phyloP scores from a whole-genome alignment of 257 asterid species.

The Scutellaria barbata region DNA sequence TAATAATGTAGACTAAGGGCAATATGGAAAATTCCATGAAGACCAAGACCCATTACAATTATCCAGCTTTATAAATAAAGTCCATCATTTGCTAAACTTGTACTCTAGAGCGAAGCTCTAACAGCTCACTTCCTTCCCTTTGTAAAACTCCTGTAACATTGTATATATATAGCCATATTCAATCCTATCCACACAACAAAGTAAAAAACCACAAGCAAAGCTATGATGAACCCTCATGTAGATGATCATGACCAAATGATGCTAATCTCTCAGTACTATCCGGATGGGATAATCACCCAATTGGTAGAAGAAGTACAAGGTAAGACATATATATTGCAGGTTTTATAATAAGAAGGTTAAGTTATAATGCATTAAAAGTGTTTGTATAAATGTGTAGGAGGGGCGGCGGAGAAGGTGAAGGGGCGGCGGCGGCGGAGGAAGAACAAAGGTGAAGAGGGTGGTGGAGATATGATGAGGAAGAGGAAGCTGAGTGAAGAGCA shows the following conservation, averaged over 20 bases:
- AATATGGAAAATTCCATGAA: constrained; percentile 36
- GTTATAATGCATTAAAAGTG: neutral
- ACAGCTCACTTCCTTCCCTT: constrained; percentile 26
- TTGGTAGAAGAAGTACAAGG: constrained; percentile 33
- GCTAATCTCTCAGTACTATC: constrained; percentile 51
- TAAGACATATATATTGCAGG: neutral
- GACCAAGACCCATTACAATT: constrained; percentile 36
- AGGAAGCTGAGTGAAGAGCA: constrained; percentile 86
- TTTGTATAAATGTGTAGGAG: neutral
- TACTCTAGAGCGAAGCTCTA: constrained; percentile 33
- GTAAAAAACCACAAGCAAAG: too few relatives aligned
- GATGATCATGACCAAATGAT: constrained; percentile 61
- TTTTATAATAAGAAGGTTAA: too few relatives aligned
- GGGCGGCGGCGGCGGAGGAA: constrained; percentile 47
- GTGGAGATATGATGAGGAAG: constrained; percentile 51
- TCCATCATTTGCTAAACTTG: constrained; percentile 12
- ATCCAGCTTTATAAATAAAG: constrained; percentile 54
- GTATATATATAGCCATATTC: neutral
- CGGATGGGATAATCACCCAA: constrained; percentile 28
- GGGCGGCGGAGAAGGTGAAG: constrained; percentile 20
- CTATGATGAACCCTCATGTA: constrained; percentile 37
- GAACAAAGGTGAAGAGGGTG: constrained; percentile 44
- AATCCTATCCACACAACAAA: neutral
- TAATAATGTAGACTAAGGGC: constrained; percentile 33
- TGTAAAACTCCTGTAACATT: neutral